Conservation (phyloP, 2,329 filamentous ascomycete species). For the Colletotrichum magnum region DNA sequence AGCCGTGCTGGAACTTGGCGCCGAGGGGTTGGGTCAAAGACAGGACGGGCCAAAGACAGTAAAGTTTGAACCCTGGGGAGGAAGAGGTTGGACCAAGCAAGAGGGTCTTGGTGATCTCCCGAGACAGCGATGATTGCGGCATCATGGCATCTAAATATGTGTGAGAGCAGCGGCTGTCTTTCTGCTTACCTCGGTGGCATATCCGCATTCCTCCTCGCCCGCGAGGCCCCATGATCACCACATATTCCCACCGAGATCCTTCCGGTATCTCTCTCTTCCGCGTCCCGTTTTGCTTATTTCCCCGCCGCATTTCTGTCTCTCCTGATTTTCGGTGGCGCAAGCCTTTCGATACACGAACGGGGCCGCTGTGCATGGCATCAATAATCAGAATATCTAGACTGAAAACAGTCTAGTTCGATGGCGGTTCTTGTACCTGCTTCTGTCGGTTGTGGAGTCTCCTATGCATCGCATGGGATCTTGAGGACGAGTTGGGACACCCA, state of each 20-base stretch:
- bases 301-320: neutral
- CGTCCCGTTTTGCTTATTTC: neutral
- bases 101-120: slow-evolving; percentile 1
- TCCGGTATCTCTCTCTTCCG: neutral
- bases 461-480: neutral
- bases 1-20: neutral
- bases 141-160: neutral
- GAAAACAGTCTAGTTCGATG: neutral
- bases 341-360: neutral
- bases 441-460: neutral
- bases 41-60: neutral
- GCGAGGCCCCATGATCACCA: neutral
- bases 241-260: neutral
- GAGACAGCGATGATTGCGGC: neutral
- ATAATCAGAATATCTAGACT: neutral
- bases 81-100: neutral
- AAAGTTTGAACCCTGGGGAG: neutral
- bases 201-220: neutral
- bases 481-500: neutral
- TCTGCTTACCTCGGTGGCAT: neutral
- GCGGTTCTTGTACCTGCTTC: neutral
- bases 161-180: neutral
- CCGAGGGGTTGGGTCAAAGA: neutral
- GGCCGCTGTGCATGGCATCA: neutral
- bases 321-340: neutral